Base-by-base conservation (phyloP, 75 land plant genomes). In the Ceratopteris richardii region DNA sequence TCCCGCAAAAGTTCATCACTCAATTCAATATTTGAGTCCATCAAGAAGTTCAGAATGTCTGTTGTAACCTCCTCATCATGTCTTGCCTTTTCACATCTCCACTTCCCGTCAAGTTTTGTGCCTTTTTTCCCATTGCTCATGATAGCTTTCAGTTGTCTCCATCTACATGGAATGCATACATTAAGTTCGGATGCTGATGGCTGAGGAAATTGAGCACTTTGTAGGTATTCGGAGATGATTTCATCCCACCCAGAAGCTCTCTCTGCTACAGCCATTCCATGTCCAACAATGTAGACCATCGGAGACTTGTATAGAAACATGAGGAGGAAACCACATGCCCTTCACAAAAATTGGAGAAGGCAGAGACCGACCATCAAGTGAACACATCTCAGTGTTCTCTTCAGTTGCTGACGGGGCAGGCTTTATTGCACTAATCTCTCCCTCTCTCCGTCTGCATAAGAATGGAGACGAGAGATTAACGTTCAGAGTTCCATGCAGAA, bases 71-170 rank as follows among this genome's bases (percentile, higher is more conserved):
- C 57, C 77, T 72, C 69, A 22, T 36, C 60, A 63, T 85, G 54
- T 31, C 65, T 53, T 26, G 94, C 58, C 43, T 79, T 82, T 36
- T 71, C 71, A 58, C 80, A 82, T 51, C 71, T 82, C 90, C 90
- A 86, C 20, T 85, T 65, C 80, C 90, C 79, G 58, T 86, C 86
- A 29, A 86, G 64, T 71, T 73, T 86, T 1, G 66, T 68, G 11
- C 90, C 85, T 65, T 86, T 67, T 58, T 77, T 86, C 76, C 80
- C 68, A 86, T 71, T 24, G 90, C 82, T 82, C 85, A 86, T 24
- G 90, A 79, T 28, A 86, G 66, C 28, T 2, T 31, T 48, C 43
- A 26, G 22, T 31, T 47, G 0, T 42, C 25, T 5, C 64, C 50
- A 46, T 46, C 50, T 0, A 63, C 68, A 0, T 46, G 57, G 41